Conservation (phyloP, 768 basidiomycete species). For the Tubosaeta sp. region DNA sequence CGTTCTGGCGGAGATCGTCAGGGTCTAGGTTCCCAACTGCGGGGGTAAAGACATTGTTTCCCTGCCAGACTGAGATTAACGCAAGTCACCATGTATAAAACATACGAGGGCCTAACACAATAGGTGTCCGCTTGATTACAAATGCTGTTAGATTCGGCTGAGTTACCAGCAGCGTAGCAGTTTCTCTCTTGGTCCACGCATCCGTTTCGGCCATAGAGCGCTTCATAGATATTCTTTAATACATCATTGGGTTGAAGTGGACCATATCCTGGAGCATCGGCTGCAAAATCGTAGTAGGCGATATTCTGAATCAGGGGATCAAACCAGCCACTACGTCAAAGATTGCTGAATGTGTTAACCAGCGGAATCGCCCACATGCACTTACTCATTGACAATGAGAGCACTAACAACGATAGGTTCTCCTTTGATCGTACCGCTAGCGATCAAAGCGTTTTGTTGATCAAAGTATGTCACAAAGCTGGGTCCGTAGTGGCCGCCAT, state of each 20-base stretch:
- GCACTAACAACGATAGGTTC: slow-evolving; percentile 53
- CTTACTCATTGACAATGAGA: slow-evolving; percentile 62
- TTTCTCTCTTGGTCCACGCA: slow-evolving; percentile 52
- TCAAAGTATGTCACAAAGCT: slow-evolving; percentile 63
- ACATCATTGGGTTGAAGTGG: slow-evolving; percentile 49
- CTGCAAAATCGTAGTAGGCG: slow-evolving; percentile 58
- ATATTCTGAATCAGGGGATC: slow-evolving; percentile 63
- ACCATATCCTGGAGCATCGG: slow-evolving; percentile 63
- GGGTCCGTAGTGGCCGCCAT: slow-evolving; percentile 67
- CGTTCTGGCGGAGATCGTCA: slow-evolving; percentile 56
- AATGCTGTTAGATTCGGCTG: slow-evolving; percentile 42
- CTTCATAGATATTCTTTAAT: slow-evolving; percentile 41
- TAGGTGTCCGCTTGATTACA: slow-evolving; percentile 51
- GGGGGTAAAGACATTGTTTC: slow-evolving; percentile 44
- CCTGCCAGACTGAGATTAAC: slow-evolving; percentile 24
- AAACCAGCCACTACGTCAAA: slow-evolving; percentile 51
- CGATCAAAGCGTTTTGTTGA: slow-evolving; percentile 54
- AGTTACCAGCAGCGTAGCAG: slow-evolving; percentile 53
- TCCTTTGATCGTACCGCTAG: slow-evolving; percentile 40
- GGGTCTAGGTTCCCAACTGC: slow-evolving; percentile 51
- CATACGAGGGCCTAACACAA: slow-evolving; percentile 33
- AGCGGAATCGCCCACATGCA: background rate
- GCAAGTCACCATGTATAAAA: background rate
- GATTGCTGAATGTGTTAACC: background rate
- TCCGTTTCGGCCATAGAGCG: slow-evolving; percentile 46